Evolutionary conservation across 2,329 filamentous ascomycete genomes (phyloP), one percentile per base, ranked within the genome.

Genomic region (Domatiomyces globalis): DNA sequence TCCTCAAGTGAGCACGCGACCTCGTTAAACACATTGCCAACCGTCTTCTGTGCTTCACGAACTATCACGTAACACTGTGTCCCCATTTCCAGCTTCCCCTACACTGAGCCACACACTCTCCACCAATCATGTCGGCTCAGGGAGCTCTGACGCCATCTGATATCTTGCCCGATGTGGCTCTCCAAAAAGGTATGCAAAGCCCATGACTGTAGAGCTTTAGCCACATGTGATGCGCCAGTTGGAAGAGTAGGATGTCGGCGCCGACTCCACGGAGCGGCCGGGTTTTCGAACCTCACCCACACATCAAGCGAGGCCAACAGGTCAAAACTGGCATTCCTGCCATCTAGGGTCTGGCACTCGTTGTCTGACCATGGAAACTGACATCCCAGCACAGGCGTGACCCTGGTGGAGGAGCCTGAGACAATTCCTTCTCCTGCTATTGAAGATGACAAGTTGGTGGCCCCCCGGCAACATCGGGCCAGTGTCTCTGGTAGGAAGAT

Each of bases 401-500:
- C 55, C 36, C 60, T 62, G 20, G 58, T 55, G 43, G 58, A 60
- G 29, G 60, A 62, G 49, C 61, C 61, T 17, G 60, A 62, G 27
- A 33, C 19, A 4, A 47, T 47, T 10, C 53, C 53, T 12, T 45
- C 52, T 43, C 49, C 52, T 17, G 20, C 33, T n/a, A 48, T 53
- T 43, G 49, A 56, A 20, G 22, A 20, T 10, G 20, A 47, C 20
- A 47, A 47, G 27, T 5, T 39, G 9, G 33, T 39, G 2, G 33
- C 33, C 5, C 33, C 33, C 4, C 33, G 33, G 33, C 44, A 45
- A 27, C 58, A 62, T 48, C 56, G 60, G 15, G 60, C 60, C 27
- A 58, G 56, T 52, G 58, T 62, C 9, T 57, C 57, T n/a, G 58
- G 60, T 17, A 60, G 57, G 53, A 62, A 60, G 50, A 51, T 62